phyloP scores from a whole-genome alignment of 176 grass and related monocot genomes.

The Oryza coarctata region DNA sequence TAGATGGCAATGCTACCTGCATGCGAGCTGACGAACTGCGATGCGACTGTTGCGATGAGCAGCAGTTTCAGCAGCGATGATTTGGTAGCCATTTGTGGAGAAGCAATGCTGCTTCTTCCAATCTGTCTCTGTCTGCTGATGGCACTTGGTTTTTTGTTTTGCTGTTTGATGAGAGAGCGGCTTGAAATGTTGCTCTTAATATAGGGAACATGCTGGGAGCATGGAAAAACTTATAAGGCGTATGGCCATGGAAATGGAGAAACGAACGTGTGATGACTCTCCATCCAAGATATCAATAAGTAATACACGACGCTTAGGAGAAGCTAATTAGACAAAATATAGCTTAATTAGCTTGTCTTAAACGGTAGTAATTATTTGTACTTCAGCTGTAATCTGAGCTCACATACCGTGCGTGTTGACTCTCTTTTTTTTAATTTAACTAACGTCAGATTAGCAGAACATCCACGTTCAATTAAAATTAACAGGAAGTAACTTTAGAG shows the following conservation, averaged over 20 bases:
- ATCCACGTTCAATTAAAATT: background rate
- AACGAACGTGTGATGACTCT: background rate
- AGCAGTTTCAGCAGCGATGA: constrained; percentile 22
- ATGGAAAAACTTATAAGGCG: background rate
- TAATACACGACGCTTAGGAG: background rate
- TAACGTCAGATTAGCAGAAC: background rate
- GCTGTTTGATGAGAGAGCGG: background rate
- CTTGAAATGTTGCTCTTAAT: background rate
- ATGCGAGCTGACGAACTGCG: background rate
- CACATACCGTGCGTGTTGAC: background rate
- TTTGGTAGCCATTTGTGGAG: constrained; percentile 1
- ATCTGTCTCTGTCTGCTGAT: background rate
- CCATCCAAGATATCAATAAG: background rate
- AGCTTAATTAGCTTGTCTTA: too few relatives aligned
- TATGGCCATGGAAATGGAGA: background rate
- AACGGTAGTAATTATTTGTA: background rate
- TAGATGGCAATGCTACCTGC: constrained; percentile 41
- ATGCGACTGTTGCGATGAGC: constrained; percentile 1
- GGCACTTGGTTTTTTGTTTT: background rate
- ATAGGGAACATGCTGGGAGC: constrained; percentile 4
- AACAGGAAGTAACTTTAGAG: too few relatives aligned
- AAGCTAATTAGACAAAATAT: too few relatives aligned
- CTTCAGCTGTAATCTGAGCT: background rate
- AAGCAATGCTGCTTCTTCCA: background rate
- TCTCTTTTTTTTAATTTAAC: background rate